Percentiles rank a stretch among this genome's conserved stretches.
Evolutionary conservation across 345 rosid species (phyloP).

Genomic region (Brassica carinata): DNA sequence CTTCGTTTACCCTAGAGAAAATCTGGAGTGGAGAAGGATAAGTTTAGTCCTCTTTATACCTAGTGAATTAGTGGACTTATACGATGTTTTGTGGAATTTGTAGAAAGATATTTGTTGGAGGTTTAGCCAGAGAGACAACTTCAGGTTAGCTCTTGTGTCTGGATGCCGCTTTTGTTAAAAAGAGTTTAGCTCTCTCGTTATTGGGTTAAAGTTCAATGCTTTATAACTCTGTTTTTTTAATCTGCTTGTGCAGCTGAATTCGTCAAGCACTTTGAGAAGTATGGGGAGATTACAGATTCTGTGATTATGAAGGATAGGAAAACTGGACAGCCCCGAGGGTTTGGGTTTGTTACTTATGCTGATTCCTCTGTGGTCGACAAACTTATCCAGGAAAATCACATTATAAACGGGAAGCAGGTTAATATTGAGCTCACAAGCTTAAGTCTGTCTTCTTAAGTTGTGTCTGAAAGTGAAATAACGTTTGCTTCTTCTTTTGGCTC

Average conservation of each 20-base stretch:
- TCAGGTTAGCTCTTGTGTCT: conserved; percentile 60
- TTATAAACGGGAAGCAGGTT: conserved; percentile 88
- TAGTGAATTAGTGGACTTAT: conserved; percentile 39
- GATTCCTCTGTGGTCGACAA: conserved; percentile 86
- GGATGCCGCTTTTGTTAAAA: conserved; percentile 28
- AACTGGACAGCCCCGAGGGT: conserved; percentile 94
- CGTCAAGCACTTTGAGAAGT: conserved; percentile 75
- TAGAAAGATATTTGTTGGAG: conserved; percentile 88
- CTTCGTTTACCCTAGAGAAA: conserved; percentile 8
- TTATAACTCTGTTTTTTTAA: conserved; percentile 18
- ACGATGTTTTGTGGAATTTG: conserved; percentile 48
- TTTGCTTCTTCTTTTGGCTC: not conserved
- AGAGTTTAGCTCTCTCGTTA: conserved; percentile 29
- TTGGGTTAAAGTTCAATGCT: conserved; percentile 5
- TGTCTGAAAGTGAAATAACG: not conserved
- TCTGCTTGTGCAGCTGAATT: conserved; percentile 64
- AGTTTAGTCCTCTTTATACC: conserved; percentile 25
- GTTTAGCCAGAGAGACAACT: conserved; percentile 81
- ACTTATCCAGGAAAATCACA: conserved; percentile 76
- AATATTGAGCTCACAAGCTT: not conserved
- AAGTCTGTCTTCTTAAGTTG: not conserved
- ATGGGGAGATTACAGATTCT: conserved; percentile 93
- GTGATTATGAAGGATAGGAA: conserved; percentile 95
- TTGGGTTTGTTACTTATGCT: conserved; percentile 93
- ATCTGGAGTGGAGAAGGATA: conserved; percentile 25